A percentile compares a stretch with the other conserved stretches of the same genome.
phyloP scores from a whole-genome alignment of 768 basidiomycete genomes.

The Mycena leptocephala region DNA sequence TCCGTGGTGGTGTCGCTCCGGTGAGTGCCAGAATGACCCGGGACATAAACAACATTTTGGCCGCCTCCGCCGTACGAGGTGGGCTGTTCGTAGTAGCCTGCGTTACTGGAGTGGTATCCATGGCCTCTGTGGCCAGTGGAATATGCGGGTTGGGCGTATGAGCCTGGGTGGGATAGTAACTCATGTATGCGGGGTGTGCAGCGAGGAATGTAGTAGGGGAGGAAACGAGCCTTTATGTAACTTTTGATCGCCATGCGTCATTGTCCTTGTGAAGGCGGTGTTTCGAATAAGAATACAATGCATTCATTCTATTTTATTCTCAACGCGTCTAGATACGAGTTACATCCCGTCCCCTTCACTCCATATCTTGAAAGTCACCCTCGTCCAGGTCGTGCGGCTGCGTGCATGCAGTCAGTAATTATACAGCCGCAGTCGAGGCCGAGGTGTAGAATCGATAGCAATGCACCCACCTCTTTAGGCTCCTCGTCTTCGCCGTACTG shows the following conservation, averaged over 20 bases:
- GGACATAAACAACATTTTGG: slow-evolving; percentile 40
- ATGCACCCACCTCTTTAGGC: slow-evolving; percentile 84
- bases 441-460: not conserved
- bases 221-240: slow-evolving; percentile 16
- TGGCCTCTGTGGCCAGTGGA: slow-evolving; percentile 24
- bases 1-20: slow-evolving; percentile 35
- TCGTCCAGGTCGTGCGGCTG: slow-evolving; percentile 95
- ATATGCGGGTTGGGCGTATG: slow-evolving; percentile 34
- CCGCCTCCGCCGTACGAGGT: slow-evolving; percentile 34
- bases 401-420: slow-evolving; percentile 36
- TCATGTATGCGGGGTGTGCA: slow-evolving; percentile 32
- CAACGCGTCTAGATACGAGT: not conserved
- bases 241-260: slow-evolving; percentile 18
- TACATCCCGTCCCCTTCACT: slow-evolving; percentile 53
- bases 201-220: not conserved
- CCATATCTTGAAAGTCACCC: slow-evolving; percentile 89
- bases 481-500: slow-evolving; percentile 99
- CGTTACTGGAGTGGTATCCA: slow-evolving; percentile 22
- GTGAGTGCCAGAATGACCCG: slow-evolving; percentile 32
- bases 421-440: not conserved
- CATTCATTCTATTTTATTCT: not conserved
- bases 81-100: slow-evolving; percentile 44
- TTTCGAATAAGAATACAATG: not conserved
- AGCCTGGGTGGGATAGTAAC: slow-evolving; percentile 40
- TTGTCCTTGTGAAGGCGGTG: slow-evolving; percentile 5